Evolutionary conservation across 371 early-diverging fungal genomes (phyloP).

Genomic region (Saksenaea vasiformis): DNA sequence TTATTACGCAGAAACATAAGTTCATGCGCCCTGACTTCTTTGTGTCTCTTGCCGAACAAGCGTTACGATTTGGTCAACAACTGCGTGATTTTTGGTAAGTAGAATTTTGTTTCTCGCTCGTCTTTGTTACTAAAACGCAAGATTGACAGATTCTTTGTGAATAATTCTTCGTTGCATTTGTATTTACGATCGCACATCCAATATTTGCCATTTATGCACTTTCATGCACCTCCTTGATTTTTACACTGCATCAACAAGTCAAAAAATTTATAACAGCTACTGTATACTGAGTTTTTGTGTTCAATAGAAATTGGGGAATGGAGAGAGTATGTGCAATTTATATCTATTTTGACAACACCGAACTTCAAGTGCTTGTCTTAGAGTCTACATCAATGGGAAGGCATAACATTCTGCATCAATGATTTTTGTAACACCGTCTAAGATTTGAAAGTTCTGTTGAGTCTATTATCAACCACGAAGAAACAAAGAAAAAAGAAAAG

Average conservation of each 20-base stretch:
- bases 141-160: neutral
- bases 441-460: no score
- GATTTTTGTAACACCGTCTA: no score
- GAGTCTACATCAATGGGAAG: no score
- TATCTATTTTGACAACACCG: no score
- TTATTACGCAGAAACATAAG: neutral
- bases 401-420: no score
- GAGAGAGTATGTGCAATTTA: no score
- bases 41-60: neutral
- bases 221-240: slow-evolving; percentile 3
- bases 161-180: neutral
- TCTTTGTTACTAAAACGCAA: neutral
- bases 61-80: neutral
- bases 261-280: neutral
- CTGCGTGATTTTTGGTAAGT: neutral
- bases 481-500: no score
- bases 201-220: slow-evolving; percentile 3
- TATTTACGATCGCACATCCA: neutral
- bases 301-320: no score
- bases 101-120: neutral
- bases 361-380: no score
- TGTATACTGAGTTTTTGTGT: no score
- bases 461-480: no score
- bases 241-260: neutral
- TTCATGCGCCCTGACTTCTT: neutral